Evolutionary conservation across 345 rosid genomes (phyloP), one percentile per base, ranked within the genome.

Genomic region (Citrus medica): DNA sequence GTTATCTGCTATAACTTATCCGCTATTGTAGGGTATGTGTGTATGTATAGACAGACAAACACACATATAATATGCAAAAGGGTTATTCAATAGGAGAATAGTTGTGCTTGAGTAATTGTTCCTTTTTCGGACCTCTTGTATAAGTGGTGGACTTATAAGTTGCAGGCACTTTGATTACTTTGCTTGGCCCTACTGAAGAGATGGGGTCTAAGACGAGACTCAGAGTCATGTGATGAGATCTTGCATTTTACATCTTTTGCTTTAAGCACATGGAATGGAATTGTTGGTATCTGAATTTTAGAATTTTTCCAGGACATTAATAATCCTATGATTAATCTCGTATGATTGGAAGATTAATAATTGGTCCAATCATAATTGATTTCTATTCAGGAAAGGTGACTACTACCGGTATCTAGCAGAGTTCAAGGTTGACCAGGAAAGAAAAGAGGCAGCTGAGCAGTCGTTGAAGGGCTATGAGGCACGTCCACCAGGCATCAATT

Each of bases 381-480:
- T 17, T 64, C 59, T 38, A 70, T 82, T 32, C 84, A 95, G 98
- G 98, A 95, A 95, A 86, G 98, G 98, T 74, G 98, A 95, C 78
- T 95, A 95, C 80, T 90, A 80, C 75, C 94, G 98, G 75, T 95
- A 95, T 83, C 86, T 95, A 76, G 98, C 98, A 75, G 98, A 95
- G 89, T 93, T 95, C 88, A 95, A 93, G 93, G 83, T 86, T 14
- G 98, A 93, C 74, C 90, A 91, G 77, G 98, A 91, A 58, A 89
- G 92, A 92, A 95, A 95, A 79, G 98, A 95, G 81, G 97, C 97
- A 1, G 86, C 98, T 64, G 98, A 95, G 79, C 92, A 89, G 79
- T 95, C 98, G 8, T 79, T 95, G 71, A 95, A 95, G 86, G 97
- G 94, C 86, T 96, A 96, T 63, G 99, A 94, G 95, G 99, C 84